A percentile compares a stretch with the other conserved stretches of the same genome.
Evolutionary conservation across 2,329 filamentous ascomycete genomes (phyloP).

Genomic region (Pseudogymnoascus sp.): DNA sequence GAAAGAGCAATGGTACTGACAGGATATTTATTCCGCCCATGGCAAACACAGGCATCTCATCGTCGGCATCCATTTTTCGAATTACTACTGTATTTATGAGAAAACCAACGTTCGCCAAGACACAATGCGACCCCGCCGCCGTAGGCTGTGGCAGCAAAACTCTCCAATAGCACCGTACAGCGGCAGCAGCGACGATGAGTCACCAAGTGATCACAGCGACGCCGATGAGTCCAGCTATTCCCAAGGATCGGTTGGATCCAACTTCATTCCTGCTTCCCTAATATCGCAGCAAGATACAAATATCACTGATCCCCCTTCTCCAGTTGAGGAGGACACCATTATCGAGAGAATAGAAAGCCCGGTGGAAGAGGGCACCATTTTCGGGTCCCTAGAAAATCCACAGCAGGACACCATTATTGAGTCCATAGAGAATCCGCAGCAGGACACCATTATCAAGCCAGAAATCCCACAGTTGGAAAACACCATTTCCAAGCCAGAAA

Average conservation of each 20-base stretch:
- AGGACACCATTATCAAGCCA: background rate
- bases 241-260: background rate
- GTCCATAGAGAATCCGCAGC: background rate
- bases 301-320: background rate
- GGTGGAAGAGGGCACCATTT: background rate
- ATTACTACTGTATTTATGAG: background rate
- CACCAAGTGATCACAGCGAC: background rate
- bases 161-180: slow-evolving; percentile 1
- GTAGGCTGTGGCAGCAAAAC: background rate
- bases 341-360: background rate
- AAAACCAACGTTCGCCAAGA: background rate
- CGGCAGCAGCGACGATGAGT: background rate
- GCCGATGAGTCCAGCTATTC: background rate
- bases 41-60: background rate
- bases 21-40: background rate
- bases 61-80: background rate
- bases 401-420: background rate
- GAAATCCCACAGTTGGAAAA: too few relatives aligned
- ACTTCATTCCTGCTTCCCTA: background rate
- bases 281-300: background rate
- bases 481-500: background rate
- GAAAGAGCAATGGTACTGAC: background rate
- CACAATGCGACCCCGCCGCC: background rate
- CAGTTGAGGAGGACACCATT: background rate
- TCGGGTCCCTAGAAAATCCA: background rate